Percentiles rank a stretch among this genome's conserved stretches.
Evolutionary conservation across 352 stramenopile genomes (phyloP).

Genomic region (Halophytophthora polymorphica): DNA sequence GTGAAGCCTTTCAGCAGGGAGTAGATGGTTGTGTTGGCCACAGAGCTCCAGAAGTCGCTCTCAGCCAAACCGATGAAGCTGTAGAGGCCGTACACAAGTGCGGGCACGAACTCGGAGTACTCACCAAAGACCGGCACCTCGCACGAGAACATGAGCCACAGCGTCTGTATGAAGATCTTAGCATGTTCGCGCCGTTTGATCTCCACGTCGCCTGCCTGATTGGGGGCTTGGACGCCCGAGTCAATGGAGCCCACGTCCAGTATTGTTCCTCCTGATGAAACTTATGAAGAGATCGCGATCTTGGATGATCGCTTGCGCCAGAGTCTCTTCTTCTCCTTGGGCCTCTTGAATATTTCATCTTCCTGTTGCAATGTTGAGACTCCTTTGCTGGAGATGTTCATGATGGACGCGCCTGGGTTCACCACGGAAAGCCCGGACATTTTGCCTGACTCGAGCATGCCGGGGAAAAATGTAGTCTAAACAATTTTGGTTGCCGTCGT

Average conservation of each 20-base stretch:
- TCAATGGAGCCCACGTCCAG: too few species aligned
- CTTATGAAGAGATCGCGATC: too few species aligned
- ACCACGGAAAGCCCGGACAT: too few species aligned
- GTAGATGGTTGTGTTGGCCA: conserved; percentile 1
- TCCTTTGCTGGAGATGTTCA: too few species aligned
- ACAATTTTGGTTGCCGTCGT: conserved; percentile 14
- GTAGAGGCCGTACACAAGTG: conserved; percentile 24
- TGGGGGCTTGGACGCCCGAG: neutral
- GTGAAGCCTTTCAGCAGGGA: conserved; percentile 4
- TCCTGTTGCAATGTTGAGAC: too few species aligned
- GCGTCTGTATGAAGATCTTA: conserved; percentile 11
- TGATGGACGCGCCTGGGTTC: too few species aligned
- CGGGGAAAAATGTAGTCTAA: neutral
- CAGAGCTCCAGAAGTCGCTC: neutral
- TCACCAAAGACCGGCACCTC: conserved; percentile 23
- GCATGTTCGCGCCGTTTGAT: conserved; percentile 13
- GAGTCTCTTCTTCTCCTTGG: too few species aligned
- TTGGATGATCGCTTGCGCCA: too few species aligned
- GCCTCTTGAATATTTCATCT: too few species aligned
- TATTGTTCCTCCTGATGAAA: too few species aligned
- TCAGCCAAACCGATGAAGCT: conserved; percentile 8
- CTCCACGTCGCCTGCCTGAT: conserved; percentile 11
- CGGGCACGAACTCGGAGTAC: conserved; percentile 26
- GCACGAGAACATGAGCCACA: conserved; percentile 22
- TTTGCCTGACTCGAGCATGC: neutral